Evolutionary conservation across 805 yeast species (phyloP).

Genomic region (Starmerella vitae): DNA sequence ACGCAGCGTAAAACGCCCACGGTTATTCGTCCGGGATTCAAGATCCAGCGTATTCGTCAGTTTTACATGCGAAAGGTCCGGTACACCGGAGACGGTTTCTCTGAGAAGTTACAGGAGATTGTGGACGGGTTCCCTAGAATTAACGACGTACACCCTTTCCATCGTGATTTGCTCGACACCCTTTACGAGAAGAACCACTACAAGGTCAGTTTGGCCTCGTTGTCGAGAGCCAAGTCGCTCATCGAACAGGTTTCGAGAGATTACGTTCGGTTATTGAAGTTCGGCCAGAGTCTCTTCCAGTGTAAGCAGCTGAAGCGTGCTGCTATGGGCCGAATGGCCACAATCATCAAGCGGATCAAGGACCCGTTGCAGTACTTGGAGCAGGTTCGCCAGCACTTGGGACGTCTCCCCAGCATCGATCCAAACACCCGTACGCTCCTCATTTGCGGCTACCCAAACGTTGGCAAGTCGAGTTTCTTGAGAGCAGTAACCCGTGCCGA

Average conservation of each 20-base stretch:
- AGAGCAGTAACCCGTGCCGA: slow-evolving; percentile 92
- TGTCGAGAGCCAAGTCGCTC: slow-evolving; percentile 83
- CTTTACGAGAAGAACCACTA: slow-evolving; percentile 95
- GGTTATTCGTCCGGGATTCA: slow-evolving; percentile 93
- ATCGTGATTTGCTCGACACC: slow-evolving; percentile 95
- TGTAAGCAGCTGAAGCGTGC: slow-evolving; percentile 98
- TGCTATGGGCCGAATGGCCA: slow-evolving; percentile 99
- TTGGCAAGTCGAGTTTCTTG: slow-evolving; percentile 94
- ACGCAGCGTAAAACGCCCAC: slow-evolving; percentile 99
- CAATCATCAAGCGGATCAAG: slow-evolving; percentile 86
- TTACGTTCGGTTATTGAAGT: slow-evolving; percentile 82
- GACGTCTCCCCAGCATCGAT: slow-evolving; percentile 94
- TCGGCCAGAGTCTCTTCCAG: slow-evolving; percentile 95
- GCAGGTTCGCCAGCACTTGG: slow-evolving; percentile 98
- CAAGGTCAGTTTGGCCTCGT: slow-evolving; percentile 89
- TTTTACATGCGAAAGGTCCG: slow-evolving; percentile 97
- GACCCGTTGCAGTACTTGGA: slow-evolving; percentile 88
- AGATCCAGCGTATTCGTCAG: slow-evolving; percentile 89
- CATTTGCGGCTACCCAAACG: slow-evolving; percentile 98
- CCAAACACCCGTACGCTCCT: slow-evolving; percentile 96
- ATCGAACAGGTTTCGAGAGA: slow-evolving; percentile 95
- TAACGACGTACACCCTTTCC: slow-evolving; percentile 96
- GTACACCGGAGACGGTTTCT: slow-evolving; percentile 90
- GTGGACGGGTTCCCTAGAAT: slow-evolving; percentile 87
- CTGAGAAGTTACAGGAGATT: slow-evolving; percentile 79